These are phyloP conservation scores for Rhizopus arrhizus DNA, from an alignment of 371 early-diverging fungal species.

Conservation along the genomic window DNA sequence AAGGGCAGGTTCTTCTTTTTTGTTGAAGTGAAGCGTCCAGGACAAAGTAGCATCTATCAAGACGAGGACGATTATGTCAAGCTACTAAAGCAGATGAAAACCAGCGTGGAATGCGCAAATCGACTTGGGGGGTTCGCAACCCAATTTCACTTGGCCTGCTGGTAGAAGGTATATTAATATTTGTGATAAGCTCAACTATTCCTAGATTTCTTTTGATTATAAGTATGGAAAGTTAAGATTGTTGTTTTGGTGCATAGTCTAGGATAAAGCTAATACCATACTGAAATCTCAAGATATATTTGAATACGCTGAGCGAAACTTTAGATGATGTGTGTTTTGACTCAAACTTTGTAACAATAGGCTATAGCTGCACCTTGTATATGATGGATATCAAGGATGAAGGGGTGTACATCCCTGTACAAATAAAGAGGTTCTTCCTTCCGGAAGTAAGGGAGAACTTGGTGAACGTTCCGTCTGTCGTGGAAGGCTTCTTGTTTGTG, in stretches of 20 bases:
- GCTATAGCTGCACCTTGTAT: background rate
- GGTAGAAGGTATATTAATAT: conserved; percentile 6
- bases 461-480: conserved; percentile 5
- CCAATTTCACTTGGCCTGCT: conserved; percentile 3
- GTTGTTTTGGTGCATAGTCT: no score
- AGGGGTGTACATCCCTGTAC: conserved; percentile 5
- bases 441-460: background rate
- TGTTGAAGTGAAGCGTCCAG: conserved; percentile 12
- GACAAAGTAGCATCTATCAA: conserved; percentile 1
- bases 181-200: background rate
- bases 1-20: background rate
- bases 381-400: conserved; percentile 5
- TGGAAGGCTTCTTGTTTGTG: conserved; percentile 2
- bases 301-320: background rate
- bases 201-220: no score
- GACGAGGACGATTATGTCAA: conserved; percentile 9
- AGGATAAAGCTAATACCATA: no score
- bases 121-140: conserved; percentile 3
- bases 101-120: conserved; percentile 5
- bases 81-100: conserved; percentile 5
- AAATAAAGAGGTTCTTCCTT: conserved; percentile 5
- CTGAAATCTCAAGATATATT: no score
- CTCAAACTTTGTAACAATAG: conserved; percentile 1
- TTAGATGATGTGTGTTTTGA: background rate
- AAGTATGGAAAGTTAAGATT: no score